Evolutionary conservation across 306 rosid species (phyloP).

Genomic region (Dalbergia cultrata): DNA sequence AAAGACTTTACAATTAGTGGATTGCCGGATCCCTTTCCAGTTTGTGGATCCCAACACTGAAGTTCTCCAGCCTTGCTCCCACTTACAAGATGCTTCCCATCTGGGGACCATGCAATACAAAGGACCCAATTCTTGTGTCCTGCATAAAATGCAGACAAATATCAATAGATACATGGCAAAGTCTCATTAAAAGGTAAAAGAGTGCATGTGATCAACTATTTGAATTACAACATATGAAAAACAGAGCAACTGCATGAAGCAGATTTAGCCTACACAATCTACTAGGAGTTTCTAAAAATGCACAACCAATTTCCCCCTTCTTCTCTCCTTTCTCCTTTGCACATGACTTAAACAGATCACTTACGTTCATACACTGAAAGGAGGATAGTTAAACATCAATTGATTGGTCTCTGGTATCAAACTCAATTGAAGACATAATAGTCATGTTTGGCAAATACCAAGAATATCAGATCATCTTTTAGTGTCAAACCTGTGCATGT

Average conservation of each 20-base stretch:
- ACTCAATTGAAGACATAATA: background rate
- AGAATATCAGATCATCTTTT: conserved; percentile 40
- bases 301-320: conserved; percentile 11
- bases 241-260: conserved; percentile 25
- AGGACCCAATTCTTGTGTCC: conserved; percentile 98
- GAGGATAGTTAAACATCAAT: conserved; percentile 16
- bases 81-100: conserved; percentile 90
- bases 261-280: conserved; percentile 20
- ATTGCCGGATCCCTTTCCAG: conserved; percentile 82
- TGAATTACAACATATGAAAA: conserved; percentile 7
- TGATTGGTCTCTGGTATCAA: background rate
- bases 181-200: conserved; percentile 18
- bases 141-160: conserved; percentile 44
- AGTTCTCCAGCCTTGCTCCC: conserved; percentile 96
- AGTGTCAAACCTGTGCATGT: conserved; percentile 84
- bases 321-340: background rate
- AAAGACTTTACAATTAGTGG: conserved; percentile 65
- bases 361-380: background rate
- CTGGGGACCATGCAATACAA: conserved; percentile 95
- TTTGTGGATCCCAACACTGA: conserved; percentile 89
- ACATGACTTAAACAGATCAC: background rate
- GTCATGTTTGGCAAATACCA: conserved; percentile 16
- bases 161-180: conserved; percentile 11
- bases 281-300: background rate
- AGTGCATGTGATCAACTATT: background rate